These are phyloP conservation scores for Plectosphaerella cucumerina DNA, from an alignment of 2,329 filamentous ascomycete genomes.

Conservation along the genomic window DNA sequence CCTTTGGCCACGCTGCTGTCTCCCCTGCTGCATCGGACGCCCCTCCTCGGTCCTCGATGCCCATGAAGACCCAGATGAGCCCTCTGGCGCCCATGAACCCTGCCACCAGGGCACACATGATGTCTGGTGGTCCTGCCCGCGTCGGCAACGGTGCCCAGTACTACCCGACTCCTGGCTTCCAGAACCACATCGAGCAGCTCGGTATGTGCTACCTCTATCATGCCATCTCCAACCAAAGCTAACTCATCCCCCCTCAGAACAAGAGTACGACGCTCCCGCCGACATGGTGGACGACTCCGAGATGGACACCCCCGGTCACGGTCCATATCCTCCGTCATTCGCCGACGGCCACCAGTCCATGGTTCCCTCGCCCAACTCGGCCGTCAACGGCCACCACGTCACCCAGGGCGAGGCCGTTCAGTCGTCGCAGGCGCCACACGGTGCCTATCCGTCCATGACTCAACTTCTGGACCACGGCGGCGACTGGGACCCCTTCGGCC, in stretches of 20 bases:
- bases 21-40: slow-evolving; percentile 43
- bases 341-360: slow-evolving; percentile 41
- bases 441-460: slow-evolving; percentile 59
- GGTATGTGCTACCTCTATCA: slow-evolving; percentile 66
- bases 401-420: slow-evolving; percentile 32
- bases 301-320: slow-evolving; percentile 61
- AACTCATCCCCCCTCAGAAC: slow-evolving; percentile 70
- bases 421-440: slow-evolving; percentile 27
- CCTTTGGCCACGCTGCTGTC: slow-evolving; percentile 33
- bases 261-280: slow-evolving; percentile 90
- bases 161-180: slow-evolving; percentile 79
- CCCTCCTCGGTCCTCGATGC: slow-evolving; percentile 5
- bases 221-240: slow-evolving; percentile 57
- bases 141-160: slow-evolving; percentile 48
- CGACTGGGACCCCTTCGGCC: slow-evolving; percentile 88
- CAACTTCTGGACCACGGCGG: slow-evolving; percentile 72
- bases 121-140: slow-evolving; percentile 24
- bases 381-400: slow-evolving; percentile 28
- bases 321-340: slow-evolving; percentile 58
- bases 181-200: slow-evolving; percentile 92
- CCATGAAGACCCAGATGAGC: slow-evolving; percentile 34
- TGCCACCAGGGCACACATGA: slow-evolving; percentile 28
- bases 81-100: slow-evolving; percentile 24
- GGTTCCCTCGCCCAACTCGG: slow-evolving; percentile 32
- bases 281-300: slow-evolving; percentile 85